Percentiles rank a stretch among this genome's conserved stretches.
Conservation (phyloP, 2,329 filamentous ascomycete species). For the Colletotrichum sp. region DNA sequence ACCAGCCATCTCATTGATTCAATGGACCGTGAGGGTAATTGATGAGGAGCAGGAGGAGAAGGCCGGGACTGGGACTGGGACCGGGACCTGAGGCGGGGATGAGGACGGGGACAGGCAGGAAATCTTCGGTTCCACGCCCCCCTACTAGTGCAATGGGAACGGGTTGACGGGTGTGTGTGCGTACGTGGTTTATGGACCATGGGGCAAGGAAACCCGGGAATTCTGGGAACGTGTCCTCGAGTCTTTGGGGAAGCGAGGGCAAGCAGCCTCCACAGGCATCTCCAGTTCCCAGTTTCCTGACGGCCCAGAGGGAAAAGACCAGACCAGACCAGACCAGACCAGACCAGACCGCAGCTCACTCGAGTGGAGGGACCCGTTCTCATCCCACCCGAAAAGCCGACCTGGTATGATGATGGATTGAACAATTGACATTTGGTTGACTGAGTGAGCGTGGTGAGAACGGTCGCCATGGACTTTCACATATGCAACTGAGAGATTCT, state of each 20-base stretch:
- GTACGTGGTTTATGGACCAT: not conserved
- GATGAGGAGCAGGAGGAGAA: too few relatives aligned
- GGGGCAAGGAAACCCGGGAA: not conserved
- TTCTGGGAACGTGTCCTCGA: slow-evolving; percentile 18
- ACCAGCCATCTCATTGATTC: too few relatives aligned
- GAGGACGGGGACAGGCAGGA: too few relatives aligned
- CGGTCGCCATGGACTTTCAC: too few relatives aligned
- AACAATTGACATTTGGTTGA: too few relatives aligned
- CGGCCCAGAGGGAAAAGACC: slow-evolving; percentile 1
- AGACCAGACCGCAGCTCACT: not conserved
- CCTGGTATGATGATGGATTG: not conserved
- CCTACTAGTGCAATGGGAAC: too few relatives aligned
- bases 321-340: slow-evolving; percentile 5
- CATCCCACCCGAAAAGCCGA: not conserved
- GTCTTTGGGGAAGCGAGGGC: slow-evolving; percentile 11
- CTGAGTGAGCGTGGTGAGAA: too few relatives aligned
- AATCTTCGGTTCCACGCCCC: too few relatives aligned
- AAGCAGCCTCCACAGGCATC: not conserved
- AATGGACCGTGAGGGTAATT: too few relatives aligned
- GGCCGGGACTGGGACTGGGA: not conserved
- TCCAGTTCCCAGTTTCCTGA: not conserved
- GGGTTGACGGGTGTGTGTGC: not conserved
- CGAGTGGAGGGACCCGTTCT: not conserved
- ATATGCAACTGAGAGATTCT: too few relatives aligned
- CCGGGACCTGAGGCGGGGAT: too few relatives aligned